Conservation (phyloP, 192 early-diverging fungal species). For the Coemansia sp. region DNA sequence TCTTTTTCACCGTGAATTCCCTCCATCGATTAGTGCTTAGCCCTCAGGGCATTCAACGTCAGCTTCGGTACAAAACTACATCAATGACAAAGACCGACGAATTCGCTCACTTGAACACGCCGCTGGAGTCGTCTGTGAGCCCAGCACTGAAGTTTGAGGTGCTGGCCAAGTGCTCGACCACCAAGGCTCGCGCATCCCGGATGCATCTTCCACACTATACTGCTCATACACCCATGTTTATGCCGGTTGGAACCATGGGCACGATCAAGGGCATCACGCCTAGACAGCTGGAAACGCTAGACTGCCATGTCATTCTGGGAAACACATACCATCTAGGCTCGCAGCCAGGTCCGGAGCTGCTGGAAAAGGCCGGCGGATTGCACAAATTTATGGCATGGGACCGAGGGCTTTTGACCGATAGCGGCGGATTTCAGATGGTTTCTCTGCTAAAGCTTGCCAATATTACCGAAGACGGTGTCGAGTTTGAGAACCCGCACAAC, state of each 20-base stretch:
- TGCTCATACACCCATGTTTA: conserved; percentile 80
- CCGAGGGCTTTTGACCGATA: conserved; percentile 76
- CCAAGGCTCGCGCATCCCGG: conserved; percentile 73
- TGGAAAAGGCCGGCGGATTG: conserved; percentile 72
- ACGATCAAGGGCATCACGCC: conserved; percentile 80
- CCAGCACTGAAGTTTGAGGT: conserved; percentile 73
- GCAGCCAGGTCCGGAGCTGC: conserved; percentile 68
- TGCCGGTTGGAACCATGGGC: conserved; percentile 87
- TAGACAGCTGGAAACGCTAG: conserved; percentile 67
- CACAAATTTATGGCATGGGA: conserved; percentile 81
- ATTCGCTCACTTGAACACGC: conserved; percentile 31
- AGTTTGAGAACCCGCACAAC: conserved; percentile 83
- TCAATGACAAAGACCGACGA: conserved; percentile 12
- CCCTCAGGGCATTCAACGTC: conserved; percentile 8
- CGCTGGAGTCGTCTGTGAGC: conserved; percentile 39
- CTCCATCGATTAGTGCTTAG: conserved; percentile 3
- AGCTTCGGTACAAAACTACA: conserved; percentile 2
- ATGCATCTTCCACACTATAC: conserved; percentile 79
- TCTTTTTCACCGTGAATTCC: not conserved
- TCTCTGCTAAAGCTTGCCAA: conserved; percentile 78
- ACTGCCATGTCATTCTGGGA: conserved; percentile 82
- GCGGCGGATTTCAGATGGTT: conserved; percentile 89
- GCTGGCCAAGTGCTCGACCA: conserved; percentile 73
- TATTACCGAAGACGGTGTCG: conserved; percentile 82
- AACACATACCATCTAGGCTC: conserved; percentile 84